phyloP scores from a whole-genome alignment of 169 alveolate species.

The Plasmodium coatneyi region DNA sequence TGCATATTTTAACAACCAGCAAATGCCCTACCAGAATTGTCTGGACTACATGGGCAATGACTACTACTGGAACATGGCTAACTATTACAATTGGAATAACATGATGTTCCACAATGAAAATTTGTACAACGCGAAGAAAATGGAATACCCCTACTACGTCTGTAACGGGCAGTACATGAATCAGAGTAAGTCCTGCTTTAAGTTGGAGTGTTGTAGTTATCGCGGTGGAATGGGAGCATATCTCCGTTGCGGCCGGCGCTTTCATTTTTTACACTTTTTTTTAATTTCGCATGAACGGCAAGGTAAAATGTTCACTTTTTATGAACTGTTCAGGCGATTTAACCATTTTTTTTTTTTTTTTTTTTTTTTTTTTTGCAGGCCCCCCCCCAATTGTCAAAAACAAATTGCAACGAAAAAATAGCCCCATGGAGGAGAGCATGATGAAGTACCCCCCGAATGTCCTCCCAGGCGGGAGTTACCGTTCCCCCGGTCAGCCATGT shows the following conservation, averaged over 20 bases:
- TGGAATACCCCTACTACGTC: conserved; percentile 14
- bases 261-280: neutral
- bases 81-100: conserved; percentile 34
- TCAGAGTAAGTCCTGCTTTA: conserved; percentile 3
- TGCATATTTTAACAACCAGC: neutral
- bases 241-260: no score
- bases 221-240: no score
- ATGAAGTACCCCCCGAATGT: conserved; percentile 2
- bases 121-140: conserved; percentile 19
- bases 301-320: neutral
- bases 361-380: neutral
- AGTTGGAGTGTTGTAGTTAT: no score
- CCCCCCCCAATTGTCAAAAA: neutral
- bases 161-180: conserved; percentile 18
- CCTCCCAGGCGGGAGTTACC: neutral
- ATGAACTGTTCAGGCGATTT: neutral
- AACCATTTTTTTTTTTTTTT: neutral
- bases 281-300: neutral
- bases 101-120: conserved; percentile 13
- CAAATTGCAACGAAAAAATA: neutral
- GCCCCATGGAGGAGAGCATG: conserved; percentile 10
- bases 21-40: conserved; percentile 12
- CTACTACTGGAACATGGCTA: conserved; percentile 9
- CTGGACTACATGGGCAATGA: neutral
- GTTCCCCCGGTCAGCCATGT: neutral